Evolutionary conservation across 2,329 filamentous ascomycete genomes (phyloP), one percentile per base, ranked within the genome.

Genomic region (Colletotrichum musae): DNA sequence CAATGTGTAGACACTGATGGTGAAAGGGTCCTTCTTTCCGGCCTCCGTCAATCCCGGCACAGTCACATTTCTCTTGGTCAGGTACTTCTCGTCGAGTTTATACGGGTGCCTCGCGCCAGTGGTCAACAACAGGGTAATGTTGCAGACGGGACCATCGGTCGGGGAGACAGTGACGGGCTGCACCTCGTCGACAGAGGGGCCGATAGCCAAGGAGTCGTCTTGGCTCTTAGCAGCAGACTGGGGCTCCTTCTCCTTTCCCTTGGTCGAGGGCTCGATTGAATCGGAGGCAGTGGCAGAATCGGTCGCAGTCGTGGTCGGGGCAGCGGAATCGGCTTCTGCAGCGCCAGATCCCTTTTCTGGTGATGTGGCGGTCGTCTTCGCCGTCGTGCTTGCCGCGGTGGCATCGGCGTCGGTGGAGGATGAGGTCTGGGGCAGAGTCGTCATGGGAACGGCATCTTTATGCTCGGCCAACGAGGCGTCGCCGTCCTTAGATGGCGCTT

Each of bases 1-100:
- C 73, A 98, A 84, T 3, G 94, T 97, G 79, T 98, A 97, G 58
- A 97, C 92, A 73, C 93, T 97, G 81, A 98, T 94, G 77, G 92
- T 93, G 77, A 94, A 95, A 1, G 94, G 94, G 77, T 98, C 94
- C 72, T 88, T 86, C 70, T 81, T 85, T 39, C 89, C 90, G 28
- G 80, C 78, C 68, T 87, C 86, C 10, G 85, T 88, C 72, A 88
- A 81, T 39, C 91, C 91, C 21, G 94, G 92, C 1, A 96, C 89
- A 56, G 88, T 88, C 62, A 97, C 93, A 74, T 92, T 93, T 69
- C 94, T 89, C 80, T 95, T 94, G 62, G 87, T 86, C 63, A 98
- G 84, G 76, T 98, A 98, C 77, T 90, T 93, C 76, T 93, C 92
- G 80, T 97, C 93, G 73, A 98, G 92, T 78, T 92, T 94, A 82